Evolutionary conservation across 164 flowering plant species (phyloP).

Genomic region (Berberis thunbergii): DNA sequence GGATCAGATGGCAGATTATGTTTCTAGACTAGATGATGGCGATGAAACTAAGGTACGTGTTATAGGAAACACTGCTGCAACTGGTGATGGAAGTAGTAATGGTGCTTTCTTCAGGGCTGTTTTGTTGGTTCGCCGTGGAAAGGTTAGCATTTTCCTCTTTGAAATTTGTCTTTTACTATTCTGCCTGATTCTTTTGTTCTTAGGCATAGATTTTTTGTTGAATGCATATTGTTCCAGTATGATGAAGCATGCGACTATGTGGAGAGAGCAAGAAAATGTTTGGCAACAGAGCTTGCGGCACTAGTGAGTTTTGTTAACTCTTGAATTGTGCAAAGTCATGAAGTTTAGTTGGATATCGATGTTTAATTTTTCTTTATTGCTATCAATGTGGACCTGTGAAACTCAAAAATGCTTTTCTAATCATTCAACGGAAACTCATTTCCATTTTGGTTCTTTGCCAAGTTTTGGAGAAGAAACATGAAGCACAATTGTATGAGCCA

Average conservation of each 20-base stretch:
- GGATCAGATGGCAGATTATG: constrained; percentile 99
- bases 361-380: too few species aligned
- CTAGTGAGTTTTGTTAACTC: constrained; percentile 44
- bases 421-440: too few species aligned
- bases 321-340: too few species aligned
- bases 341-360: too few species aligned
- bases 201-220: neutral
- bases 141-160: constrained; percentile 33
- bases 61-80: constrained; percentile 71
- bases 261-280: constrained; percentile 95
- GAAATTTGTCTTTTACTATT: neutral
- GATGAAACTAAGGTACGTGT: constrained; percentile 82
- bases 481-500: too few species aligned
- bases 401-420: too few species aligned
- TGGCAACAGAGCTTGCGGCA: constrained; percentile 99
- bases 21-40: constrained; percentile 91
- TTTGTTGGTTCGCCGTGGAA: constrained; percentile 72
- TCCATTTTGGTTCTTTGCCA: too few species aligned
- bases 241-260: constrained; percentile 94
- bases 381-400: too few species aligned
- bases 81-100: constrained; percentile 91
- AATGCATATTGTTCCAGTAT: constrained; percentile 36
- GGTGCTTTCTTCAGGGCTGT: constrained; percentile 96
- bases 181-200: neutral
- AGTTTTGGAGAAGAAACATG: too few species aligned